Evolutionary conservation across 2,329 filamentous ascomycete species (phyloP).

Genomic region (Phoma sp.): DNA sequence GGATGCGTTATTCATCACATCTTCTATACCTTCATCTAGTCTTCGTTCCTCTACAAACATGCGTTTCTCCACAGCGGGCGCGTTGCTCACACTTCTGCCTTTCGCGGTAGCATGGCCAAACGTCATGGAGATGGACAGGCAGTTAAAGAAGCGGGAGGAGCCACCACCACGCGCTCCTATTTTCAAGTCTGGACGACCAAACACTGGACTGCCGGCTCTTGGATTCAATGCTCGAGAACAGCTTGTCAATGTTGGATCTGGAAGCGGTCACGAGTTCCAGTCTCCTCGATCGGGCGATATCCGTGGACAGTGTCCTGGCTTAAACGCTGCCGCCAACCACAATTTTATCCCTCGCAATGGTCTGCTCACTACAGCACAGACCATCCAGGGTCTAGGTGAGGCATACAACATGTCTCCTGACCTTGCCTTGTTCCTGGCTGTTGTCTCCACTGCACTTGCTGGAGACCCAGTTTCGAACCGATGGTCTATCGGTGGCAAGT

Average conservation of each 20-base stretch:
- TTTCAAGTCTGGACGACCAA: constrained; percentile 18
- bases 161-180: constrained; percentile 15
- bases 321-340: constrained; percentile 5
- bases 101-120: constrained; percentile 20
- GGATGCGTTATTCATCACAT: background rate
- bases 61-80: constrained; percentile 1
- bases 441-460: background rate
- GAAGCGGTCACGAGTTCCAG: constrained; percentile 17
- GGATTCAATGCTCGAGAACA: constrained; percentile 16
- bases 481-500: constrained; percentile 1
- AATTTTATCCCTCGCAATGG: background rate
- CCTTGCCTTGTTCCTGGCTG: background rate
- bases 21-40: too few relatives aligned
- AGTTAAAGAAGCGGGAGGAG: constrained; percentile 19
- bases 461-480: background rate
- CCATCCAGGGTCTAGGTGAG: background rate
- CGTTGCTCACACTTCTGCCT: constrained; percentile 14
- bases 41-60: background rate
- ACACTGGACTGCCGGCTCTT: constrained; percentile 15
- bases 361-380: background rate
- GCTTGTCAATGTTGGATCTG: constrained; percentile 17
- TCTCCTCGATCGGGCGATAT: background rate
- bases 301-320: constrained; percentile 2
- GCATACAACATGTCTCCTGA: background rate
- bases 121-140: constrained; percentile 24